A percentile compares a stretch with the other conserved stretches of the same genome.
phyloP scores from a whole-genome alignment of 106 monocot species.

The Narthecium ossifragum region DNA sequence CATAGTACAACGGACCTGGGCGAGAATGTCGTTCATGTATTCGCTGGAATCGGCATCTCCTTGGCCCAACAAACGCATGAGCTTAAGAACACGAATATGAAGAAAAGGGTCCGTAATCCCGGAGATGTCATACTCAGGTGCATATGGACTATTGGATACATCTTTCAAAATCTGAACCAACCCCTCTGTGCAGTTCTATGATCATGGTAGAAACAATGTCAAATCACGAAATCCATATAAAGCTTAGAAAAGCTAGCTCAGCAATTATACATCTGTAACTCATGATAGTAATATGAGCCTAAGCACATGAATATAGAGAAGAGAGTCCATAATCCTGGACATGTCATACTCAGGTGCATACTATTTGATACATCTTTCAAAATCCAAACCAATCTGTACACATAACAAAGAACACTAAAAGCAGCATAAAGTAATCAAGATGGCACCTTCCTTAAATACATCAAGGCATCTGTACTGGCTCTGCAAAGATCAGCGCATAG shows the following conservation, averaged over 20 bases:
- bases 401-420: background rate
- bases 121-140: constrained; percentile 86
- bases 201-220: constrained; percentile 14
- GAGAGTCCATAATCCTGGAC: constrained; percentile 56
- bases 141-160: constrained; percentile 87
- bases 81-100: constrained; percentile 65
- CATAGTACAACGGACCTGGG: constrained; percentile 53
- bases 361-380: constrained; percentile 85
- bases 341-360: constrained; percentile 96
- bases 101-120: constrained; percentile 63
- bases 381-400: constrained; percentile 64
- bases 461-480: constrained; percentile 65
- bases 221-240: constrained; percentile 3
- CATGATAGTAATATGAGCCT: no score
- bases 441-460: constrained; percentile 83
- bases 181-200: constrained; percentile 68
- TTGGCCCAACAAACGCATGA: constrained; percentile 73
- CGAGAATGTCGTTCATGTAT: constrained; percentile 93
- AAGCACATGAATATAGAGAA: constrained; percentile 61
- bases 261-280: no score
- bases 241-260: background rate
- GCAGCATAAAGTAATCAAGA: constrained; percentile 1
- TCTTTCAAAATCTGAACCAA: constrained; percentile 70
- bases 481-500: constrained; percentile 90
- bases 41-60: constrained; percentile 88